phyloP scores from a whole-genome alignment of 2,329 filamentous ascomycete species.

The Xylaria sp. region DNA sequence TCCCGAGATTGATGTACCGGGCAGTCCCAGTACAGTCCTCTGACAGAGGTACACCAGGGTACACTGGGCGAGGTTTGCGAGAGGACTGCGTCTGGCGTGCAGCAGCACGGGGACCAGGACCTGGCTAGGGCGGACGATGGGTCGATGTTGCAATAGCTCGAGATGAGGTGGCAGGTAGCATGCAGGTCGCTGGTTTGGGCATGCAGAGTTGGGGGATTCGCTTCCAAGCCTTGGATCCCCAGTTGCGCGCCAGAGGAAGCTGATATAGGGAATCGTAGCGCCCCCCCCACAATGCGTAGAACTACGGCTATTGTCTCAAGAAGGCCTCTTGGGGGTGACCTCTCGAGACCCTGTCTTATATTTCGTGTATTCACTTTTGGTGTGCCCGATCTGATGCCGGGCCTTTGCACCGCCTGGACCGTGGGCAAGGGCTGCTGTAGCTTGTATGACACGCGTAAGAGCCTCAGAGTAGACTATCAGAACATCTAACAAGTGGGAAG shows the following conservation, averaged over 20 bases:
- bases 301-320: conserved; percentile 32
- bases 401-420: conserved; percentile 28
- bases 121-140: conserved; percentile 51
- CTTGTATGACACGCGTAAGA: conserved; percentile 12
- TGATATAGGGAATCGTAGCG: conserved; percentile 37
- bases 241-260: conserved; percentile 33
- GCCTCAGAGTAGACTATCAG: conserved; percentile 16
- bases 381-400: conserved; percentile 27
- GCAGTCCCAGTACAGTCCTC: conserved; percentile 47
- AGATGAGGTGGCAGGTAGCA: conserved; percentile 59
- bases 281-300: conserved; percentile 30
- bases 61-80: conserved; percentile 44
- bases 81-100: conserved; percentile 42
- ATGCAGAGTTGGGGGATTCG: conserved; percentile 47
- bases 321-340: conserved; percentile 25
- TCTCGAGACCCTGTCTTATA: conserved; percentile 28
- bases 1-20: conserved; percentile 47
- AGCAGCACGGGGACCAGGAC: conserved; percentile 46
- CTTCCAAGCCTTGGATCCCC: conserved; percentile 36
- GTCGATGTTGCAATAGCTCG: conserved; percentile 55
- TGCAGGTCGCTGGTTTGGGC: conserved; percentile 59
- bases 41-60: conserved; percentile 49
- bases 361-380: conserved; percentile 13
- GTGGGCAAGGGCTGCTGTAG: conserved; percentile 14
- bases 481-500: conserved; percentile 10